These are phyloP conservation scores for Acacia melanoxylon DNA, from an alignment of 306 rosid species.

Conservation along the genomic window DNA sequence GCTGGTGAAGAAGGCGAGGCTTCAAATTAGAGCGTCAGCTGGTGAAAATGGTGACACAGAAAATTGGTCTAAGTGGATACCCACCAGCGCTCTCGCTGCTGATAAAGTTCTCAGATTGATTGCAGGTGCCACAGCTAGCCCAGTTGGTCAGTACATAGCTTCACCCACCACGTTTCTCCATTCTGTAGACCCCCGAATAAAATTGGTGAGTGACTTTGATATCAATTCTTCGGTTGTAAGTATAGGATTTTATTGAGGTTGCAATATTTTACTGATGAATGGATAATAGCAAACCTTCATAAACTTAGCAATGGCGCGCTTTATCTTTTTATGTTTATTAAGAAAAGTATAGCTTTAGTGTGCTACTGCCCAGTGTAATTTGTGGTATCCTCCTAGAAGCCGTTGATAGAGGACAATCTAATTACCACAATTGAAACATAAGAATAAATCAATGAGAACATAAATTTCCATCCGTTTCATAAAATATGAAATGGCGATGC, in stretches of 20 bases:
- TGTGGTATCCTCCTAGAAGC: not conserved
- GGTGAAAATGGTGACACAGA: constrained; percentile 34
- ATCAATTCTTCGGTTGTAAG: not conserved
- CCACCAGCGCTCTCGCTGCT: constrained; percentile 66
- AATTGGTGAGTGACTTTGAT: constrained; percentile 57
- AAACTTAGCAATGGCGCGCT: not conserved
- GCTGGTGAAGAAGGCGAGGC: constrained; percentile 21
- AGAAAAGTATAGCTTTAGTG: constrained; percentile 1
- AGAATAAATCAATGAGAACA: not conserved
- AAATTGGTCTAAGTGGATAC: constrained; percentile 71
- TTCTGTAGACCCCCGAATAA: constrained; percentile 79
- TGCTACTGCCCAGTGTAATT: constrained; percentile 11
- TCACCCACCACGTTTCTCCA: constrained; percentile 89
- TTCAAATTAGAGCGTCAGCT: constrained; percentile 57
- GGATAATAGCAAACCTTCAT: not conserved
- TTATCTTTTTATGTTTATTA: not conserved
- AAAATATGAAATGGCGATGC: not conserved
- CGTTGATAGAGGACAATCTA: constrained; percentile 7
- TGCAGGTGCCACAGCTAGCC: constrained; percentile 90
- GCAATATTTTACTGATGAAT: not conserved
- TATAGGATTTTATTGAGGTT: constrained; percentile 14
- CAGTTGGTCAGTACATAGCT: constrained; percentile 84
- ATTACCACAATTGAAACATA: constrained; percentile 8
- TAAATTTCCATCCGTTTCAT: not conserved
- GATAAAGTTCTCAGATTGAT: constrained; percentile 75